Conservation (phyloP, 352 stramenopile species). For the Globisporangium nunn region DNA sequence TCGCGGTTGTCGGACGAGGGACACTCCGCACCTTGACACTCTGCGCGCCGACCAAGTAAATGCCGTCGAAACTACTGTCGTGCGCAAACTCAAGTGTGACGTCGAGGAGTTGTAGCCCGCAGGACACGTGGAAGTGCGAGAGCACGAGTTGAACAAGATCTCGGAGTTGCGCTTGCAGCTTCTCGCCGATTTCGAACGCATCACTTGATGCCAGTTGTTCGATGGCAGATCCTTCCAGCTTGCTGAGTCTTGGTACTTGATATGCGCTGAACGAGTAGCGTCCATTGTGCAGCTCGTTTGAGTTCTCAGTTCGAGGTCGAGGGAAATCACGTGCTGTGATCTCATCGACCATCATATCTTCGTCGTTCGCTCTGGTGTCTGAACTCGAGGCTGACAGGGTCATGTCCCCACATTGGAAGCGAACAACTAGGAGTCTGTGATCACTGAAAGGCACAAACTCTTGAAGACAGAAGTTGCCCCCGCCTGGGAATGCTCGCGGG, state of each 20-base stretch:
- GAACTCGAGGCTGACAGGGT: not conserved
- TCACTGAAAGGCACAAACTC: constrained; percentile 5
- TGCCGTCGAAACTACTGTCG: not conserved
- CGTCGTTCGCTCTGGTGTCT: not conserved
- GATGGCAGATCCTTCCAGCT: not conserved
- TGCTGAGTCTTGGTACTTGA: not conserved
- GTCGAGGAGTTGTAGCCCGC: constrained; percentile 5
- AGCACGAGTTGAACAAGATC: not conserved
- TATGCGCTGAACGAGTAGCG: constrained; percentile 1
- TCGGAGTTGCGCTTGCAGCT: not conserved
- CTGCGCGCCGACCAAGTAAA: constrained; percentile 15
- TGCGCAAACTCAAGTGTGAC: constrained; percentile 6
- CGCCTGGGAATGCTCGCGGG: constrained; percentile 8
- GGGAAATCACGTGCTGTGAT: not conserved
- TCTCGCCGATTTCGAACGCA: not conserved
- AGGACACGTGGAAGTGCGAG: constrained; percentile 12
- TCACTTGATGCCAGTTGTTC: not conserved
- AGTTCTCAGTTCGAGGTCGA: not conserved
- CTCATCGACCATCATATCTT: not conserved
- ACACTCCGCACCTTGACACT: not conserved
- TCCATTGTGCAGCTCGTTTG: not conserved
- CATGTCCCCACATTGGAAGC: constrained; percentile 1
- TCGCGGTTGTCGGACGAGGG: not conserved
- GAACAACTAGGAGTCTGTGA: not conserved
- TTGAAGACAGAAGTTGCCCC: constrained; percentile 25